Percentiles rank a stretch among this genome's conserved stretches.
phyloP scores from a whole-genome alignment of 192 early-diverging fungal genomes.

The Mortierella hygrophila region DNA sequence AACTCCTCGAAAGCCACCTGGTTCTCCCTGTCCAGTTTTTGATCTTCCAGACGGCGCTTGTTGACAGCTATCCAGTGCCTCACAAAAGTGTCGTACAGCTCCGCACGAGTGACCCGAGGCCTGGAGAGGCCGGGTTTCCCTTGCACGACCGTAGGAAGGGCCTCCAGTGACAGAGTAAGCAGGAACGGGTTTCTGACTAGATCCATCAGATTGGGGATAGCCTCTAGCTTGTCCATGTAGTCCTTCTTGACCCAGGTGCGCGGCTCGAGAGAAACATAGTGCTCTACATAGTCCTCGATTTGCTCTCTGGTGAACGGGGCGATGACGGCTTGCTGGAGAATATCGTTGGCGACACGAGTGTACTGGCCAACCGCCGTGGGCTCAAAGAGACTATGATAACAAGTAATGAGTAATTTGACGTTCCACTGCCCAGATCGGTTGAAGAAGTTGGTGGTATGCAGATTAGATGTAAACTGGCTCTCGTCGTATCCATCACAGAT shows the following conservation, averaged over 20 bases:
- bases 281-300: slow-evolving; percentile 7
- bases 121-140: neutral
- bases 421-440: slow-evolving; percentile 22
- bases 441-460: neutral
- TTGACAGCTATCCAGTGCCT: slow-evolving; percentile 1
- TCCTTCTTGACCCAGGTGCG: neutral
- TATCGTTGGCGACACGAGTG: neutral
- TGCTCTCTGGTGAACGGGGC: slow-evolving; percentile 16
- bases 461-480: neutral
- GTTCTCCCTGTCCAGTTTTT: neutral
- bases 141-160: neutral
- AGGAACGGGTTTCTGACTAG: slow-evolving; percentile 28
- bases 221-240: slow-evolving; percentile 13
- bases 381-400: slow-evolving; percentile 16
- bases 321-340: slow-evolving; percentile 30
- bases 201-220: slow-evolving; percentile 12
- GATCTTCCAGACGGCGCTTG: slow-evolving; percentile 1
- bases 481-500: slow-evolving; percentile 15
- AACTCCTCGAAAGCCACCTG: neutral
- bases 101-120: neutral
- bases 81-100: slow-evolving; percentile 22
- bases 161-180: slow-evolving; percentile 12
- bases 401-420: slow-evolving; percentile 20
- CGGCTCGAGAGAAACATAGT: slow-evolving; percentile 13
- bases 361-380: neutral